Evolutionary conservation across 768 basidiomycete species (phyloP), one percentile per base, ranked within the genome.

Genomic region (Leccinum pellstonianum): DNA sequence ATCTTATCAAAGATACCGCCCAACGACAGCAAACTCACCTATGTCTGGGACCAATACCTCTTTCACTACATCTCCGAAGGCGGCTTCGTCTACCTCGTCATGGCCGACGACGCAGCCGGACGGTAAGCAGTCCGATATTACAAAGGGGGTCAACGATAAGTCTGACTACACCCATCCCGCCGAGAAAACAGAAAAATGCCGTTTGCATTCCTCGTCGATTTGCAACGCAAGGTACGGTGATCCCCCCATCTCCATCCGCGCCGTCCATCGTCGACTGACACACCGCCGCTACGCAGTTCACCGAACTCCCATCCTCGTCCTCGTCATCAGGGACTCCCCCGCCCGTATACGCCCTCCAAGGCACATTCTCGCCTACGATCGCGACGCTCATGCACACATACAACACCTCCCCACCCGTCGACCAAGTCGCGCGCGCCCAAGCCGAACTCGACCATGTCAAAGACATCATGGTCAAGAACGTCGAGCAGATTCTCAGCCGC

Each of bases 381-480:
- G 82, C 87, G 12, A 77, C 84, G 61, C 80, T 96, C 57, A 84
- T 96, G 87, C 82, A 91, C 68, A 86, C 87, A 52, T 99, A 92
- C 79, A 94, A 93, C 69, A 94, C 93, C 31, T 77, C 85, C 9
- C 95, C 95, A 15, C 95, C 93, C 38, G 74, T 81, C 8, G 97
- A 99, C 72, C 93, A 95, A 62, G 85, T 98, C 58, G 79, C 88
- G 19, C 90, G 93, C 62, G 96, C 96, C 5, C 95, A 95, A 70
- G 83, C 83, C 5, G 95, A 98, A 73, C 81, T 94, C 46, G 85
- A 86, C 61, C 91, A 93, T 65, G 91, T 97, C 51, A 98, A 97
- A 73, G 89, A 95, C 68, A 93, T 97, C 75, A 96, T 97, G 95
- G 95, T 98, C 54, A 92, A 98, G 75, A 98, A 98, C 72, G 95